Conservation (phyloP, 208 protist species). For the Strigomonas culicis region DNA sequence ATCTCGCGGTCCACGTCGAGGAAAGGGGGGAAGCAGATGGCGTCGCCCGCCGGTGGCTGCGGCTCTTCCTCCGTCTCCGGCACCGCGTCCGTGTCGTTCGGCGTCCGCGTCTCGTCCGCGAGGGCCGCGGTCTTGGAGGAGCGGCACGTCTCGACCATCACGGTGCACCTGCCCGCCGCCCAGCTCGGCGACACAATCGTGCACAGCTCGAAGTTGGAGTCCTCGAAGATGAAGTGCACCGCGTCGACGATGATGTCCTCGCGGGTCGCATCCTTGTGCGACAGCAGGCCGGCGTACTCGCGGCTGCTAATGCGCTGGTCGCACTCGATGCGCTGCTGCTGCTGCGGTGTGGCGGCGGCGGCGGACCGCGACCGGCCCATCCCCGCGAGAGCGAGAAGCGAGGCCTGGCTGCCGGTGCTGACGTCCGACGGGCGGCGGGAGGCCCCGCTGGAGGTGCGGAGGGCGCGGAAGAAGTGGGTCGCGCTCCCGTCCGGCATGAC, state of each 20-base stretch:
- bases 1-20: slow-evolving; percentile 70
- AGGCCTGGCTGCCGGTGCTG: neutral
- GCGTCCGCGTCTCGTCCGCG: neutral
- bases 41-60: neutral
- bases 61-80: neutral
- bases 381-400: neutral
- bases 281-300: slow-evolving; percentile 62
- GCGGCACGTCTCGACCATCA: slow-evolving; percentile 43
- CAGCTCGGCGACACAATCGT: slow-evolving; percentile 53
- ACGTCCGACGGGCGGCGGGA: neutral
- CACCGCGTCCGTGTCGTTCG: slow-evolving; percentile 4
- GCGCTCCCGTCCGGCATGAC: slow-evolving; percentile 46
- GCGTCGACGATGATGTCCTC: slow-evolving; percentile 45
- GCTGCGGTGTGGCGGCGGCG: neutral
- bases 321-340: slow-evolving; percentile 39
- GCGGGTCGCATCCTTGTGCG: slow-evolving; percentile 42
- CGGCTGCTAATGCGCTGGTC: slow-evolving; percentile 70
- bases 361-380: neutral
- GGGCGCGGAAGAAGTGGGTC: slow-evolving; percentile 66
- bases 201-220: slow-evolving; percentile 56
- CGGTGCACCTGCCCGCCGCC: slow-evolving; percentile 53
- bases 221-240: slow-evolving; percentile 59
- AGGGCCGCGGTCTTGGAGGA: neutral
- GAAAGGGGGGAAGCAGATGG: slow-evolving; percentile 39
- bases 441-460: slow-evolving; percentile 15